These are phyloP conservation scores for Zygosaccharomyces kombuchaensis DNA, from an alignment of 805 yeast genomes.

Conservation along the genomic window DNA sequence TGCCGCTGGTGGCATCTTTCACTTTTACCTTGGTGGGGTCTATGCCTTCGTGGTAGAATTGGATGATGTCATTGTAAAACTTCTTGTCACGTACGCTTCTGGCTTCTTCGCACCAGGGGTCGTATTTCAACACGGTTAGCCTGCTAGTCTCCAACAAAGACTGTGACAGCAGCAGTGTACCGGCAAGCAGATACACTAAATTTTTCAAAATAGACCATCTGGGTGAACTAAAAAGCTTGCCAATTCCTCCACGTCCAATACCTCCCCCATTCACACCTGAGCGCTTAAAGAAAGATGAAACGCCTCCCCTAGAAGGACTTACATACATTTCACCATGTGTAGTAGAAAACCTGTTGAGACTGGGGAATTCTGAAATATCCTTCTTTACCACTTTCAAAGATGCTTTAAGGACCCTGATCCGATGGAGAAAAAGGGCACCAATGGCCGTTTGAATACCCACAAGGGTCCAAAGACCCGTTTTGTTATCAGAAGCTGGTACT, in stretches of 20 bases:
- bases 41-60: conserved; percentile 35
- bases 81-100: conserved; percentile 44
- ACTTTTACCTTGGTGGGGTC: conserved; percentile 34
- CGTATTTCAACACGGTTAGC: conserved; percentile 41
- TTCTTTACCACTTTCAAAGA: conserved; percentile 17
- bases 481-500: conserved; percentile 67
- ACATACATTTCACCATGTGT: conserved; percentile 25
- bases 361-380: conserved; percentile 34
- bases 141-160: conserved; percentile 56
- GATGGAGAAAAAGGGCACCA: conserved; percentile 38
- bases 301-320: conserved; percentile 17
- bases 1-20: conserved; percentile 32
- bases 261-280: conserved; percentile 15
- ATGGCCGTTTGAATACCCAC: conserved; percentile 49
- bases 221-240: conserved; percentile 22
- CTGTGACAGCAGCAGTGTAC: conserved; percentile 47
- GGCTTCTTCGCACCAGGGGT: conserved; percentile 75
- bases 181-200: conserved; percentile 36
- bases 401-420: conserved; percentile 20
- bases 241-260: conserved; percentile 8
- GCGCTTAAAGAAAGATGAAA: conserved; percentile 21
- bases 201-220: conserved; percentile 32
- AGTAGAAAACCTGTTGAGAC: conserved; percentile 33
- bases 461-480: conserved; percentile 47
- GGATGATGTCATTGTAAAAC: conserved; percentile 34